Conservation (phyloP, 1,139 yeast species). For the Pichia sp. region DNA sequence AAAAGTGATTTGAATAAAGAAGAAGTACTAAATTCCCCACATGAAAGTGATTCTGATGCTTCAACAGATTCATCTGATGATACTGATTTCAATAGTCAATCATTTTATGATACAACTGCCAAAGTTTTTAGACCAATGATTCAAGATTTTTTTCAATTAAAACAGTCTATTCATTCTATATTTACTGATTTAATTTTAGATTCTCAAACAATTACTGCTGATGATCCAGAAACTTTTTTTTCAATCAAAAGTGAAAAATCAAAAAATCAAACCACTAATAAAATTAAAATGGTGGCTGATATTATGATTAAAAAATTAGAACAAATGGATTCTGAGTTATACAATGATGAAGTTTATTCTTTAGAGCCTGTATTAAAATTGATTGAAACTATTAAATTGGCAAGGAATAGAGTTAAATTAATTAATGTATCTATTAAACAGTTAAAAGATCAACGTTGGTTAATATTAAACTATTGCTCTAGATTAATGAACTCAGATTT, state of each 20-base stretch:
- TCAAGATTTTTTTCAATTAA: constrained; percentile 66
- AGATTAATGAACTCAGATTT: constrained; percentile 72
- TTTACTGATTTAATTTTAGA: constrained; percentile 58
- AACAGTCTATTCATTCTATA: constrained; percentile 66
- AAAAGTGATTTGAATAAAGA: background rate
- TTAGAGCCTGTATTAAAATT: constrained; percentile 45
- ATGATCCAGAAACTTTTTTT: constrained; percentile 67
- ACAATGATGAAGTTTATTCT: constrained; percentile 42
- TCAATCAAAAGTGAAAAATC: constrained; percentile 43
- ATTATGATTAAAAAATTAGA: constrained; percentile 10
- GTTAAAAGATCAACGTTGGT: constrained; percentile 64
- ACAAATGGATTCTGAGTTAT: constrained; percentile 33
- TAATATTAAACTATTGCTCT: constrained; percentile 64
- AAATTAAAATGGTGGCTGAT: constrained; percentile 6
- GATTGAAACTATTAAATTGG: constrained; percentile 40
- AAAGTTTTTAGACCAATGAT: constrained; percentile 49
- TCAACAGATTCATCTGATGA: constrained; percentile 12
- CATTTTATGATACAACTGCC: constrained; percentile 30
- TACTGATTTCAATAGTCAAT: constrained; percentile 19
- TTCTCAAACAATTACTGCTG: constrained; percentile 63
- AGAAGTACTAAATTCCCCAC: background rate
- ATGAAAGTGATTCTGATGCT: background rate
- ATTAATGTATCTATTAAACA: constrained; percentile 46
- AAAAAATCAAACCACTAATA: background rate
- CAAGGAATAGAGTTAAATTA: constrained; percentile 40